Base-by-base conservation (phyloP, 1,284 basidiomycete species). In the Wolfiporia cocos region DNA sequence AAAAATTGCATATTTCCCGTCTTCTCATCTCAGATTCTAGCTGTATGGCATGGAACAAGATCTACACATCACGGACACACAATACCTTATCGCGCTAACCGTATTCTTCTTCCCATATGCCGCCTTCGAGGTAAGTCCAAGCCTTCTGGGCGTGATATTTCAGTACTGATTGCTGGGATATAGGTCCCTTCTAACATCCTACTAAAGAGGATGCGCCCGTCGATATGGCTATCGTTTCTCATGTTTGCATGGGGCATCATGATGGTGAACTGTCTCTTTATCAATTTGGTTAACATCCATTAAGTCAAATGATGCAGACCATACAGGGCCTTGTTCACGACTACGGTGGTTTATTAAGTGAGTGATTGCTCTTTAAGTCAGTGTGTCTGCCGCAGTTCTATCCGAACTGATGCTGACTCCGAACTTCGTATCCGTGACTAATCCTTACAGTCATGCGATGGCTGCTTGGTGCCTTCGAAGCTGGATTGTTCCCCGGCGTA, bases 221-320 rank as follows among this genome's bases (percentile, higher is more conserved):
- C 76, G 1, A 60, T 82, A 34, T 80, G 76, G 81, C 62, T 86
- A n/a, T 80, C 74, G 22, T 47, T 65, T 35, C 66, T 78, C 46
- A 82, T 84, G 81, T 44, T 81, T 3, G 53, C 75, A 17, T 87
- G 85, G 79, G 84, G 84, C 6, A 56, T 86, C 26, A 76, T 78
- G 67, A 86, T 86, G 83, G 78, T 79, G 39, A 18, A 50, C 40
- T 12, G n/a, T n/a, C n/a, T n/a, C n/a, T n/a, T n/a, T n/a, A n/a
- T n/a, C n/a, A n/a, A n/a, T n/a, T n/a, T n/a, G n/a, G n/a, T n/a
- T n/a, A n/a, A n/a, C n/a, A n/a, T n/a, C n/a, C n/a, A n/a, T n/a
- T n/a, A n/a, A n/a, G n/a, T n/a, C n/a, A n/a, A n/a, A n/a, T 14
- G 26, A 7, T 34, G 10, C 44, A 84, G 82, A 81, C 78, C 3